Evolutionary conservation across 2,329 filamentous ascomycete genomes (phyloP).

Genomic region (Clonostachys rosea): DNA sequence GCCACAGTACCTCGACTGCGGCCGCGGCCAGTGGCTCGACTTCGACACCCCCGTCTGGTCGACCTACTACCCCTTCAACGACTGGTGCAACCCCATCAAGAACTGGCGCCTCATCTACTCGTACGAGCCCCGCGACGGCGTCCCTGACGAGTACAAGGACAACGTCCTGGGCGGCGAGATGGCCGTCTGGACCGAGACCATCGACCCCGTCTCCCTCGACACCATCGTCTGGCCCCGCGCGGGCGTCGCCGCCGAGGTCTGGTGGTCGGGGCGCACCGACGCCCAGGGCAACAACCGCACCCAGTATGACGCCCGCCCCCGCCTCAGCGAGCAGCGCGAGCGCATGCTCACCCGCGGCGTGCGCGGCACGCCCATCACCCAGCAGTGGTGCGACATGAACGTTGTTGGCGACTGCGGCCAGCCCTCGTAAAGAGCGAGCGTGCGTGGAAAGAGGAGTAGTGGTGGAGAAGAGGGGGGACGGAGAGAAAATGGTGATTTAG

Average conservation of each 20-base stretch:
- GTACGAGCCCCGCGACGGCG: conserved; percentile 65
- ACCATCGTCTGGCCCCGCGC: conserved; percentile 73
- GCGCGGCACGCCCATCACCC: conserved; percentile 59
- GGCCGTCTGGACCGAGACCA: conserved; percentile 78
- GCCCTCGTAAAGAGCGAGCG: conserved; percentile 2
- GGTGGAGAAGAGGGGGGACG: too few species aligned
- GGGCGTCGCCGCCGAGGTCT: conserved; percentile 69
- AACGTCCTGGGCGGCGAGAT: conserved; percentile 78
- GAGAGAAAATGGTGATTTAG: not conserved
- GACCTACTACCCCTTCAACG: conserved; percentile 63
- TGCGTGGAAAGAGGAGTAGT: too few species aligned
- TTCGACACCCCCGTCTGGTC: conserved; percentile 51
- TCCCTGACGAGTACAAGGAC: conserved; percentile 56
- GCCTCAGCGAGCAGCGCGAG: conserved; percentile 73
- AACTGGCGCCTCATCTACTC: conserved; percentile 79
- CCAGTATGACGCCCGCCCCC: conserved; percentile 63
- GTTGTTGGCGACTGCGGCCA: not conserved
- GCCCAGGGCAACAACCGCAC: conserved; percentile 63
- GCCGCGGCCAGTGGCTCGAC: conserved; percentile 74
- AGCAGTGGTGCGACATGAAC: conserved; percentile 65
- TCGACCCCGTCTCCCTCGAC: conserved; percentile 72
- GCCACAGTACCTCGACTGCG: conserved; percentile 73
- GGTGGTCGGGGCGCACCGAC: conserved; percentile 73
- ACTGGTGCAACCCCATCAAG: conserved; percentile 79
- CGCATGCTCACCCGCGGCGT: conserved; percentile 67